Base-by-base conservation (phyloP, 768 basidiomycete genomes). In the Mycena metata region DNA sequence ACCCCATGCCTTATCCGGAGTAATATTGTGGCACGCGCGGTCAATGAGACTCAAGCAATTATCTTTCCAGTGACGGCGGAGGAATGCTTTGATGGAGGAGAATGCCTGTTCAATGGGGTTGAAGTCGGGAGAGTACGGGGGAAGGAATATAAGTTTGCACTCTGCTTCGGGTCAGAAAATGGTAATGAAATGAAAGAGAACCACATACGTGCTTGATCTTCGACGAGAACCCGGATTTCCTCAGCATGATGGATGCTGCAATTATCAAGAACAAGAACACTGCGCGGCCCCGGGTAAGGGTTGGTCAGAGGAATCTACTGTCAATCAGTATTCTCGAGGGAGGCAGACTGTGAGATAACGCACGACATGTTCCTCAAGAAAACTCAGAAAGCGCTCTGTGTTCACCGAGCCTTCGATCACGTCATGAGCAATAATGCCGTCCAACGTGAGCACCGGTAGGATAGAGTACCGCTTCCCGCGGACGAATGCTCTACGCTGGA, bases 161-260 rank as follows among this genome's bases (percentile, higher is more conserved):
- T n/a, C n/a, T n/a, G n/a, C n/a, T n/a, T n/a, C n/a, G n/a, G n/a
- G n/a, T n/a, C n/a, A n/a, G n/a, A n/a, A n/a, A n/a, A n/a, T n/a
- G n/a, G n/a, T n/a, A n/a, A 61, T 49, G 26, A 8, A 7, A 46
- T 5, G 15, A 9, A 59, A 43, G 6, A 23, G 11, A 42, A 61
- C 17, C n/a, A 36, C 72, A 21, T 43, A 73, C 69, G 35, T 10
- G 57, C 64, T 52, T 69, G 43, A 57, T 68, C 75, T 57, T 69
- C 72, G 12, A 79, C 69, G 17, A 79, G 59, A 2, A 35, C 41
- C 0, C 70, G 64, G 15, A 81, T 45, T 7, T 79, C 76, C 15
- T 74, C 73, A 19, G 71, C 69, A 50, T 81, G 79, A 54, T 81
- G 80, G 23, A 81, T 81, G 7, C 66, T 42, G 30, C 77, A 78